Evolutionary conservation across 179 eudicot species (phyloP).

Genomic region (Spinacia oleracea): DNA sequence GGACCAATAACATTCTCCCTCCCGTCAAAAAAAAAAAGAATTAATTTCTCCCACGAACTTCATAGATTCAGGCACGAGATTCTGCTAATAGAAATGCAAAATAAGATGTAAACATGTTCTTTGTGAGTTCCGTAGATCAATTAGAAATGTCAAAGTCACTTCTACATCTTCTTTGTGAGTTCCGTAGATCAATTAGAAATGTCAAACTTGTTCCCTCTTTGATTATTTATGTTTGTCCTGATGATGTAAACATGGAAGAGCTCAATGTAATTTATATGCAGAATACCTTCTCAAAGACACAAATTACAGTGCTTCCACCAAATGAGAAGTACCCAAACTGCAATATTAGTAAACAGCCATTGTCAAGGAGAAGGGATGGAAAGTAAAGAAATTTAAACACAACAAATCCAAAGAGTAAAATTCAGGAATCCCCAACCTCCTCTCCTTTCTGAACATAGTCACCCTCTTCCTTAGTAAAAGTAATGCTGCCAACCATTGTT

Average conservation of each 20-base stretch:
- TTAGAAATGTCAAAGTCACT: neutral
- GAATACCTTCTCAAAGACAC: slow-evolving; percentile 91
- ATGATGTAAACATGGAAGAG: neutral
- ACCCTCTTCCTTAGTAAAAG: slow-evolving; percentile 67
- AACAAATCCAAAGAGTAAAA: neutral
- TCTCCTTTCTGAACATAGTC: slow-evolving; percentile 82
- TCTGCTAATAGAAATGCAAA: neutral
- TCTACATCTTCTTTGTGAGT: neutral
- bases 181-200: neutral
- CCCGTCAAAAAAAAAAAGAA: no score
- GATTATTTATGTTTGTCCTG: neutral
- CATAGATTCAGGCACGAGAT: neutral
- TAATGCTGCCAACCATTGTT: slow-evolving; percentile 98
- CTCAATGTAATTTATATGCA: neutral
- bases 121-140: neutral
- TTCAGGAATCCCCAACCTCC: slow-evolving; percentile 53
- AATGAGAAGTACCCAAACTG: slow-evolving; percentile 97
- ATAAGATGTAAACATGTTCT: no score
- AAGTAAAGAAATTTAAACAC: neutral
- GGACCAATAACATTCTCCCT: no score
- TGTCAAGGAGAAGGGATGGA: slow-evolving; percentile 13
- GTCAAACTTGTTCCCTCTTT: neutral
- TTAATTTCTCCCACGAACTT: neutral
- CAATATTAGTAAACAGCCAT: slow-evolving; percentile 23
- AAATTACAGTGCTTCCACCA: slow-evolving; percentile 97